Base-by-base conservation (phyloP, 305 asterid genomes). In the Fraxinus xanthoxyloides region DNA sequence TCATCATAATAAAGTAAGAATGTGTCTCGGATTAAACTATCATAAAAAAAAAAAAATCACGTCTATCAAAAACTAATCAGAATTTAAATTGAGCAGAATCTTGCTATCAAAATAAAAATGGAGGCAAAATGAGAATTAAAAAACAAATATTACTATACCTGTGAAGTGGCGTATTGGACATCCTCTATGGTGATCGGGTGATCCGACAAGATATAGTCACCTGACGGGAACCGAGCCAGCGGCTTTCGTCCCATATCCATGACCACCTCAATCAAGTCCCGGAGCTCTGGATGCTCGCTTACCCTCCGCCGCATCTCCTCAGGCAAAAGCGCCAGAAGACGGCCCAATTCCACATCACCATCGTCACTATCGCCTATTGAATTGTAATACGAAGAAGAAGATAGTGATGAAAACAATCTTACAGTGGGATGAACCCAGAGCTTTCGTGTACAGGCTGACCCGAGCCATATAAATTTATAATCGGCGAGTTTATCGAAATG, bases 231-330 rank as follows among this genome's bases (percentile, higher is more conserved):
- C 34, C 98, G 90, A 31, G 98, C 98, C 83, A 95, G 82, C 43
- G 98, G 98, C 85, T 92, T 93, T 46, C 98, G 90, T 51, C 97
- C 98, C 89, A 95, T 89, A 82, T 95, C 98, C 97, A 95, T 92
- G 81, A 95, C 98, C 85, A 93, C 97, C 82, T 95, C 98, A 84
- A 95, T 95, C 87, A 95, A 85, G 85, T 91, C 86, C 4, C 31
- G 87, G 82, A 88, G 90, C 88, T 91, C 98, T 75, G 91, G 90
- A 67, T 93, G 98, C 46, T 90, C 94, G 85, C 85, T 86, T 80
- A 92, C 90, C 83, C 88, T 84, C 79, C 89, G 91, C 84, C 97
- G 91, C 97, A 92, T 95, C 74, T 90, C 93, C 93, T 91, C 98
- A 78, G 98, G 97, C 72, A 95, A 88, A 69, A 95, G 87, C 5